Base-by-base conservation (phyloP, 345 rosid genomes). In the Salix koriyanagi region DNA sequence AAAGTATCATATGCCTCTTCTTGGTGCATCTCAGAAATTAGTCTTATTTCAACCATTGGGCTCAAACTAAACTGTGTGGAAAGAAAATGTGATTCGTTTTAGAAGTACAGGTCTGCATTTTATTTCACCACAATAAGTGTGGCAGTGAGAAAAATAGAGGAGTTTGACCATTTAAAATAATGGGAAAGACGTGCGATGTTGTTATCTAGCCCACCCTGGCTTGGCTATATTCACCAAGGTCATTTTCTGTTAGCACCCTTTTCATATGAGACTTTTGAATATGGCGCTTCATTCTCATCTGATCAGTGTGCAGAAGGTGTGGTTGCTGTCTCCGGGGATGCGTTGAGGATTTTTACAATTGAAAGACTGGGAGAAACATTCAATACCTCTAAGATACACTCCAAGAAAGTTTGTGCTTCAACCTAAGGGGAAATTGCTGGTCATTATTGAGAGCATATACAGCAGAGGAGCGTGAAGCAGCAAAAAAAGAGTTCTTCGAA, bases 291-390 rank as follows among this genome's bases (percentile, higher is more conserved):
- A 0, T 93, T 96, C 84, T 96, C 99, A 77, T 96, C 98, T 75
- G 99, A 96, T 86, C 98, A 96, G 82, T 96, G 99, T 87, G 90
- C 97, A 2, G 98, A 92, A 86, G 99, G 99, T 87, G 97, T 96
- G 21, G 99, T 93, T 77, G 85, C 98, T 74, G 98, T 96, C 11
- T 96, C 99, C 23, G 97, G 95, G 80, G 95, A 90, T 83, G 98
- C 97, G 56, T 84, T 96, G 88, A 92, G 98, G 78, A 90, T 96
- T 80, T 96, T 96, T 72, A 93, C 97, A 77, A 87, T 96, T 36
- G 99, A 96, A 75, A 90, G 97, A 48, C 91, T 96, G 78, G 98
- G 98, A 39, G 99, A 96, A 84, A 92, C 98, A 32, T 32, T 96
- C 75, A 52, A 87, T 93, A 73, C 98, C 99, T 71, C 87, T 96